Evolutionary conservation across 176 grass and related monocot species (phyloP), one percentile per base, ranked within the genome.

Genomic region (Avena insularis): DNA sequence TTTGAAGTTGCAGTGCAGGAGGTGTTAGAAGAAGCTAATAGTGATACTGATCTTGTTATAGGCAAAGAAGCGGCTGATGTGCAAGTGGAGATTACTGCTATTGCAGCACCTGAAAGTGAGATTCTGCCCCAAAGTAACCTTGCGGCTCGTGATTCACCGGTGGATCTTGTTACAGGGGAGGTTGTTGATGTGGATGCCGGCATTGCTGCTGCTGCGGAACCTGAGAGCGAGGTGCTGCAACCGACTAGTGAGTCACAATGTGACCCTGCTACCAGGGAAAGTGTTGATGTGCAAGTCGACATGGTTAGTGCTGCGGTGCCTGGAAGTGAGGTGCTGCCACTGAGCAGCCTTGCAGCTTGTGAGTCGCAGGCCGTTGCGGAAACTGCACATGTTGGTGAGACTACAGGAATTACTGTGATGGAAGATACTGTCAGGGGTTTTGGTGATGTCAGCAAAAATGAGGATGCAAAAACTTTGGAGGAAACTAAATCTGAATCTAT

Each of bases 41-140:
- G 13, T 31, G 47, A 27, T 19, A 47, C 76, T 0, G 50, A 77
- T 31, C 12, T 75, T 19, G 74, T 5, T 1, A 77, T 35, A 4
- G 15, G 8, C n/a, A n/a, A n/a, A 0, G 50, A 77, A 20, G 27
- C 57, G 14, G 27, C 12, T 71, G 46, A 11, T 46, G 66, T 55
- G 9, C 10, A 72, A 73, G 10, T 79, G 5, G 81, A 16, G 23
- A 77, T 17, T 16, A 62, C 1, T 27, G 40, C 87, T 27, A 36
- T 13, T 61, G 23, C 53, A 6, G 3, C n/a, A 45, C 63, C 74
- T 27, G 81, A 88, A 50, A 53, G 23, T 11, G 86, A 60, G 51
- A 9, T 5, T 0, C 5, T 60, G 4, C 25, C 43, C 49, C 19
- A 19, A 19, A 83, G 23, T 73, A 46, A 48, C 2, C 49, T 13